Base-by-base conservation (phyloP, 2,329 filamentous ascomycete genomes). In the Eutypa lata region DNA sequence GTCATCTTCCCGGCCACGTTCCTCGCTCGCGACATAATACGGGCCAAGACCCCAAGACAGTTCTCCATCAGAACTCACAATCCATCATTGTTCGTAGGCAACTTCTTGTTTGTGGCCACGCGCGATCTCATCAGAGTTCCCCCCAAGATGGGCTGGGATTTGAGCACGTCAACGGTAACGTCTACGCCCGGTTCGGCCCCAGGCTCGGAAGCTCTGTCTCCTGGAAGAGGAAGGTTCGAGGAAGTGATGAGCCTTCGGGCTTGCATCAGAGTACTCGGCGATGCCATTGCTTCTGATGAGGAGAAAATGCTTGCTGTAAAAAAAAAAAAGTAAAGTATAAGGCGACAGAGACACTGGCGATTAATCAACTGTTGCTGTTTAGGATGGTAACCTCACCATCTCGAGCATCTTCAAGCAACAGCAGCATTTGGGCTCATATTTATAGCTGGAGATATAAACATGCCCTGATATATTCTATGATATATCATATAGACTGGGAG, bases 81-180 rank as follows among this genome's bases (percentile, higher is more conserved):
- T 54, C 61, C 61, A 45, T 65, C 63, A 26, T 68, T 66, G 50
- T 57, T 60, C 13, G 61, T 60, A 6, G 65, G 61, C 14, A 65
- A 47, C 19, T 54, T 53, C 48, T 55, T 61, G 54, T 50, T 55
- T 14, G 61, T 67, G 24, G 58, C 63, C 16, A 67, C 57, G 11
- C 55, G 53, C 18, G 61, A 53, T 40, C 63, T 54, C 48, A 46
- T 51, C 18, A 64, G 50, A 5, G 45, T 55, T 5, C 56, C 56
- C 26, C 54, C 59, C 2, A 59, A 22, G 37, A 67, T 54, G 21
- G 61, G 48, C 19, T 64, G 57, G 1, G 55, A 51, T 7, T 57
- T 40, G 19, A 65, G 59, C 18, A 48, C 58, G 42, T 66, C 60
- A 33, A 64, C 59, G 18, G 56, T 53, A 31, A 68, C 60, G 48